phyloP scores from a whole-genome alignment of 208 protist genomes.

The Tetramitus jugosus region DNA sequence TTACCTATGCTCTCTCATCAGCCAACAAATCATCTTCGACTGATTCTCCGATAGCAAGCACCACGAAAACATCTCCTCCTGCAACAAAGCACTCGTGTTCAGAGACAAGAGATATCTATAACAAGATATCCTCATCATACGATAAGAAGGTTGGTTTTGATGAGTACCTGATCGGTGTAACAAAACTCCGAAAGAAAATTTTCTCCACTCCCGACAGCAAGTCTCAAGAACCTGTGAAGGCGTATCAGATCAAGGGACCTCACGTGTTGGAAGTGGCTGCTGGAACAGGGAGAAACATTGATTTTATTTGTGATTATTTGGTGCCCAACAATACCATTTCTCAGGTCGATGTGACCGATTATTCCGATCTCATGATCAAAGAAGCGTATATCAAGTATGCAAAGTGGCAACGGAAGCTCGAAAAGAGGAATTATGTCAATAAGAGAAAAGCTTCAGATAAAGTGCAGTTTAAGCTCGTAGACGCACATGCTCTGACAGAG shows the following conservation, averaged over 20 bases:
- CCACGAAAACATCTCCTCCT: too few species aligned
- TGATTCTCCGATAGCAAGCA: too few species aligned
- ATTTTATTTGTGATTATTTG: not conserved
- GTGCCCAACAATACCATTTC: not conserved
- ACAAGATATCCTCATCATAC: not conserved
- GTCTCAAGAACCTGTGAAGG: too few species aligned
- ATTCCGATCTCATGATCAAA: not conserved
- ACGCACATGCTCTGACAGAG: constrained; percentile 36
- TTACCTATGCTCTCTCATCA: too few species aligned
- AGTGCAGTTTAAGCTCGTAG: not conserved
- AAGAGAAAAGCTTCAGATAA: not conserved
- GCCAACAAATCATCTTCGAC: too few species aligned
- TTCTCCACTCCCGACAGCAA: too few species aligned
- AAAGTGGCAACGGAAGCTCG: too few species aligned
- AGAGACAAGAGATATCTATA: constrained; percentile 9
- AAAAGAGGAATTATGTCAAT: too few species aligned
- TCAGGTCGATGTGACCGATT: not conserved
- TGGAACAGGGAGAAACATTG: constrained; percentile 1
- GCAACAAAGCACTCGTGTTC: not conserved
- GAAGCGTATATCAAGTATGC: not conserved
- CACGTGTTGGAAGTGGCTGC: not conserved
- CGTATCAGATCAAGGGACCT: not conserved
- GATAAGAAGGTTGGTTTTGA: constrained; percentile 15
- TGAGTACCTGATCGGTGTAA: not conserved
- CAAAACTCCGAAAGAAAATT: not conserved